Evolutionary conservation across 495 filamentous ascomycete genomes (phyloP), one percentile per base, ranked within the genome.

Genomic region (Neurospora sp.): DNA sequence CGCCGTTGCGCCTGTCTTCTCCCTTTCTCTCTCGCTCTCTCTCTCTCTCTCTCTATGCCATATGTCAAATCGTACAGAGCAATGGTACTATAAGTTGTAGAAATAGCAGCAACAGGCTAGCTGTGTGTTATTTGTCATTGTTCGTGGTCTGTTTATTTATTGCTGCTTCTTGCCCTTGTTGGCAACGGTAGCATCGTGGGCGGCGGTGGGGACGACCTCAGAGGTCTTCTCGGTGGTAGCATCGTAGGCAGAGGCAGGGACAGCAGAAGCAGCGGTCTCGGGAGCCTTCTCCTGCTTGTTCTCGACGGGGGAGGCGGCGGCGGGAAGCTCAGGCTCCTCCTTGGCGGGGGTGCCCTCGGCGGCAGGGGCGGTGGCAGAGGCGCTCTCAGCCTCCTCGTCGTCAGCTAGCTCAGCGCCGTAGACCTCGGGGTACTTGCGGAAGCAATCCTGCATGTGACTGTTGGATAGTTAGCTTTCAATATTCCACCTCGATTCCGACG

Each of bases 361-460:
- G 12, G 76, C 70, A n/a, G 70, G 70, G 22, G 69, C 68, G 53
- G 68, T 40, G 38, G 14, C 27, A 69, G 69, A 22, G 9, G 79
- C 71, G 22, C 70, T 69, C 44, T 76, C 75, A 39, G 84, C 83
- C n/a, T 83, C 82, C n/a, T 96, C 94, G 37, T 96, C 93, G 45
- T 92, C 93, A 69, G 92, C 91, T 22, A 98, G 85, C 79, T 98
- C 96, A n/a, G 90, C 86, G 70, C 92, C 93, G 83, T 99, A 98
- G 69, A 96, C 84, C 39, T 98, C 96, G 40, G 96, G 96, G 80
- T 98, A 89, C 79, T 89, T 80, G 48, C 93, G 86, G 88, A 99
- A 99, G 84, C 96, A 99, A 78, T 95, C 90, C 87, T 99, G 96
- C 96, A 99, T 99, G 73, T 84, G 88, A 85, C 92, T 96, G 76